Conservation (phyloP, 106 monocot genomes). For the Vanilla planifolia region DNA sequence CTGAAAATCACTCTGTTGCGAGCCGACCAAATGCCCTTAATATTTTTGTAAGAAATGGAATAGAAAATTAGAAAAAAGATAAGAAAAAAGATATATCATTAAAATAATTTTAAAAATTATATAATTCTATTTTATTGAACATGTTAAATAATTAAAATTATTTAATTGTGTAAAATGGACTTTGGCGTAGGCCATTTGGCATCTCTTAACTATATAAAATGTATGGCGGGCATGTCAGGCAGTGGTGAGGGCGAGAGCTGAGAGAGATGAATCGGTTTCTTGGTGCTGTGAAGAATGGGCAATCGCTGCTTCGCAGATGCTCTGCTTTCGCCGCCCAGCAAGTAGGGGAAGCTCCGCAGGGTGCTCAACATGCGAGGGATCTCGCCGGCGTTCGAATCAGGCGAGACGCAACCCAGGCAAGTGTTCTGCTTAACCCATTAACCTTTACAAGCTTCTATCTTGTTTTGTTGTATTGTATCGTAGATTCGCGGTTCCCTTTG, state of each 20-base stretch:
- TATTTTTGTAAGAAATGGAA: no score
- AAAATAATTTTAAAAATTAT: no score
- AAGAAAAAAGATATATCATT: no score
- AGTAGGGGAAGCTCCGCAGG: slow-evolving; percentile 6
- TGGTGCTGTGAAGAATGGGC: slow-evolving; percentile 16
- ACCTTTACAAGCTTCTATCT: not conserved
- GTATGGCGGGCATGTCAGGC: no score
- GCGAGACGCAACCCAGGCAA: slow-evolving; percentile 38
- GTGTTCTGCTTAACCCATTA: not conserved
- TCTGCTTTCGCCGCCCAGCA: slow-evolving; percentile 20
- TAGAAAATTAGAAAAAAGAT: no score
- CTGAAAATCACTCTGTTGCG: no score
- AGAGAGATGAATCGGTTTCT: slow-evolving; percentile 27
- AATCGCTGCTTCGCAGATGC: slow-evolving; percentile 11
- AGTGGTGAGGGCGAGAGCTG: slow-evolving; percentile 22
- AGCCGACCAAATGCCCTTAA: no score
- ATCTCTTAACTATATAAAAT: no score
- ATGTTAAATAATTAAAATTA: no score
- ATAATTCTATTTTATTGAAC: no score
- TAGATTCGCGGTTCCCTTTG: not conserved
- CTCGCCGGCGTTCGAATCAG: slow-evolving; percentile 31
- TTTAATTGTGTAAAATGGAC: no score
- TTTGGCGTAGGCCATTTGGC: no score
- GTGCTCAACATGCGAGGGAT: slow-evolving; percentile 19
- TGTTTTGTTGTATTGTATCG: not conserved